Evolutionary conservation across 2,329 filamentous ascomycete species (phyloP).

Genomic region (Aureobasidium sp.): DNA sequence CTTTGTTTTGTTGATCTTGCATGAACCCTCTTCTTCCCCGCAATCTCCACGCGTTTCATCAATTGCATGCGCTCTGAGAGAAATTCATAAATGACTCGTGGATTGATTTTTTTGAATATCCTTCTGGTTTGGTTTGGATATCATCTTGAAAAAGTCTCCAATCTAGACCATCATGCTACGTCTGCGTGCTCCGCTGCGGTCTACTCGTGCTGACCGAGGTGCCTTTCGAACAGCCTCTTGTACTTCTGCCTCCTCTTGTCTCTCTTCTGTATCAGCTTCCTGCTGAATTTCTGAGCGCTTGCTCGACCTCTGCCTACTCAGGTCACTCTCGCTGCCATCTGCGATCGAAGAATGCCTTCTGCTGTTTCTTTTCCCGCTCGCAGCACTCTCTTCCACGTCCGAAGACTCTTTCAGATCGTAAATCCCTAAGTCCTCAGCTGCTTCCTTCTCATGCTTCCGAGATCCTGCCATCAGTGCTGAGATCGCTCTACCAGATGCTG

Average conservation of each 20-base stretch:
- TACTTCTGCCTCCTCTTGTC: conserved; percentile 13
- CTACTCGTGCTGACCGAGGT: conserved; percentile 21
- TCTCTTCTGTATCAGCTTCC: background rate
- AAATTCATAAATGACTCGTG: background rate
- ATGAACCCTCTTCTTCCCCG: background rate
- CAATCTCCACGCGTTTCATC: background rate
- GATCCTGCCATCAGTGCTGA: conserved; percentile 14
- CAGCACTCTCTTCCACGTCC: background rate
- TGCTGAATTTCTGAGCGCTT: background rate
- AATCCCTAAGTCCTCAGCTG: conserved; percentile 21
- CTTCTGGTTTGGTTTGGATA: too few relatives aligned
- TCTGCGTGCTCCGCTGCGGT: conserved; percentile 21
- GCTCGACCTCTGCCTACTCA: background rate
- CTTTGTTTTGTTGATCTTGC: background rate
- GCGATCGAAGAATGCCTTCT: conserved; percentile 12
- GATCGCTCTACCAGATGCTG: conserved; percentile 9
- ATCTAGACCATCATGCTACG: conserved; percentile 25
- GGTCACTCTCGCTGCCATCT: background rate
- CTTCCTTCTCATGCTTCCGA: background rate
- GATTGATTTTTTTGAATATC: background rate
- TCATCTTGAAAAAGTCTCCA: background rate
- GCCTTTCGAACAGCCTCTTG: conserved; percentile 13
- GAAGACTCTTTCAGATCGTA: conserved; percentile 27
- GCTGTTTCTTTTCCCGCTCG: background rate
- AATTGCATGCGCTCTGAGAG: too few relatives aligned